A percentile compares a stretch with the other conserved stretches of the same genome.
Conservation (phyloP, 768 basidiomycete genomes). For the Astraeus odoratus region DNA sequence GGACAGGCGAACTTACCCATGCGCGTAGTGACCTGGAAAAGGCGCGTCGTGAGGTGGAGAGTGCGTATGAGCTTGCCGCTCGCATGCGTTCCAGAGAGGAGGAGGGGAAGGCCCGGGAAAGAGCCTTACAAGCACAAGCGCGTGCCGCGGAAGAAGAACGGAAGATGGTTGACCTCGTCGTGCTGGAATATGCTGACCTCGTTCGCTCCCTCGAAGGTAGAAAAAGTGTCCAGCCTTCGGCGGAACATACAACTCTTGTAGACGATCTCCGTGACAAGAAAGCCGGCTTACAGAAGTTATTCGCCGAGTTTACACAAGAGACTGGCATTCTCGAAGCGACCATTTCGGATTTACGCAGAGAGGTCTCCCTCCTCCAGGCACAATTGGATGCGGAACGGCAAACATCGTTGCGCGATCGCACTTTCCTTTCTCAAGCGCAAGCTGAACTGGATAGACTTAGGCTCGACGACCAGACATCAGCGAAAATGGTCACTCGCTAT, state of each 20-base stretch:
- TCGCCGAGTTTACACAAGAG: slow-evolving; percentile 44
- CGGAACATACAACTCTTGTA: slow-evolving; percentile 18
- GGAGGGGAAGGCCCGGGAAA: slow-evolving; percentile 40
- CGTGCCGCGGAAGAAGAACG: slow-evolving; percentile 49
- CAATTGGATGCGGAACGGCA: slow-evolving; percentile 42
- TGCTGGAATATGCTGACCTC: slow-evolving; percentile 70
- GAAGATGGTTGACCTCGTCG: slow-evolving; percentile 54
- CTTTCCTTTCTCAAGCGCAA: slow-evolving; percentile 38
- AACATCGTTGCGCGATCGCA: slow-evolving; percentile 35
- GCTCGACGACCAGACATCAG: slow-evolving; percentile 67
- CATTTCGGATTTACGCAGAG: slow-evolving; percentile 33
- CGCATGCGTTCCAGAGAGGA: slow-evolving; percentile 50
- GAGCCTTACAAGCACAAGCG: slow-evolving; percentile 40
- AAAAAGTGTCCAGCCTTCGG: no score
- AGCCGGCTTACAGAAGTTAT: slow-evolving; percentile 39
- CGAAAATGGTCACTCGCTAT: slow-evolving; percentile 79
- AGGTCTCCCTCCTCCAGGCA: slow-evolving; percentile 37
- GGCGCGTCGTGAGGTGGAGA: slow-evolving; percentile 37
- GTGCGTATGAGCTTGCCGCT: slow-evolving; percentile 50
- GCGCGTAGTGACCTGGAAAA: slow-evolving; percentile 37
- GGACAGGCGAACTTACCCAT: slow-evolving; percentile 41
- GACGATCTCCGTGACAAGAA: slow-evolving; percentile 43
- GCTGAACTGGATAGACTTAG: slow-evolving; percentile 48
- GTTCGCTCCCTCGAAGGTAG: slow-evolving; percentile 58
- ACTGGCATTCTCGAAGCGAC: slow-evolving; percentile 40